Conservation (phyloP, 805 yeast genomes). For the Yarrowia yakushimensis region DNA sequence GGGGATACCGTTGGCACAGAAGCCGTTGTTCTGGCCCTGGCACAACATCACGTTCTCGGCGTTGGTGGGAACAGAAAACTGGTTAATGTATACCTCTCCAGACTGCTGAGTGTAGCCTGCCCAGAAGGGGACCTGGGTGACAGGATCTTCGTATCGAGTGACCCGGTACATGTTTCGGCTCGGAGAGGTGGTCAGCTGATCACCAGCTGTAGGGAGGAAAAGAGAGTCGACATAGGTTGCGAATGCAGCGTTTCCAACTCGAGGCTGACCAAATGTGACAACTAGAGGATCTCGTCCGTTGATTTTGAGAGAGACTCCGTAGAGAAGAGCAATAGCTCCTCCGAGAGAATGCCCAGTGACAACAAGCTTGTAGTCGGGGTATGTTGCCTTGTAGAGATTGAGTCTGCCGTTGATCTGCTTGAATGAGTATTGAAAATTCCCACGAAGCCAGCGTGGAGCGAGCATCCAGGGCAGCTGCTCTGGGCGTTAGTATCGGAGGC, state of each 20-base stretch:
- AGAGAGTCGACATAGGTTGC: constrained; percentile 12
- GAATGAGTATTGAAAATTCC: background rate
- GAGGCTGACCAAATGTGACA: constrained; percentile 20
- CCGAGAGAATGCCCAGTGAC: constrained; percentile 23
- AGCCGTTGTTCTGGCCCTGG: constrained; percentile 16
- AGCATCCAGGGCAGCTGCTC: background rate
- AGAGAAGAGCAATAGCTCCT: constrained; percentile 19
- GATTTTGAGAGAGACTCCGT: constrained; percentile 4
- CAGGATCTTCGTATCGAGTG: constrained; percentile 21
- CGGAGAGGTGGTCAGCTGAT: background rate
- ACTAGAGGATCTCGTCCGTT: constrained; percentile 17
- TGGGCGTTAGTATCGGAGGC: background rate
- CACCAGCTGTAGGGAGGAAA: background rate
- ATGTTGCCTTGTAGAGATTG: background rate
- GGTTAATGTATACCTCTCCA: constrained; percentile 15
- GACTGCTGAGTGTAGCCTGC: constrained; percentile 17
- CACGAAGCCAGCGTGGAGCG: constrained; percentile 10
- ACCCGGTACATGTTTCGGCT: constrained; percentile 6
- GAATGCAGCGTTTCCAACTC: constrained; percentile 15
- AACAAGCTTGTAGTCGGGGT: constrained; percentile 9
- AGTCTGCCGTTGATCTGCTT: background rate
- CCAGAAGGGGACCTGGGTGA: constrained; percentile 24
- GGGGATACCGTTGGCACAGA: constrained; percentile 16
- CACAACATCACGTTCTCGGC: constrained; percentile 8
- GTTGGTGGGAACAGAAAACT: background rate